Evolutionary conservation across 495 filamentous ascomycete species (phyloP).

Genomic region (Aspergillus bridgeri): DNA sequence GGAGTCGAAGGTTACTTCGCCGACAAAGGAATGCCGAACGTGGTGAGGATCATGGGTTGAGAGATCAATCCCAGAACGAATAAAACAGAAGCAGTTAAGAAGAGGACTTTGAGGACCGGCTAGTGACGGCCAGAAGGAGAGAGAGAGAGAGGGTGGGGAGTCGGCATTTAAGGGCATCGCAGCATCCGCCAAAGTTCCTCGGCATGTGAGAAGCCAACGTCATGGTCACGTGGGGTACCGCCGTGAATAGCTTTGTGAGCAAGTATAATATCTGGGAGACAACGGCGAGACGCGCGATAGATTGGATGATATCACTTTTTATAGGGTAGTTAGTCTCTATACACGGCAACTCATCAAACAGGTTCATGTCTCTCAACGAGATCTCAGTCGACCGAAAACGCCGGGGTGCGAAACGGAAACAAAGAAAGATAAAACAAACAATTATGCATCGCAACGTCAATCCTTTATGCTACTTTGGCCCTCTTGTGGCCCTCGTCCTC

Average conservation of each 20-base stretch:
- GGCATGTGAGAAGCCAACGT: conserved; percentile 46
- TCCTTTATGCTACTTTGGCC: conserved; percentile 30
- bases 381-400: conserved; percentile 12
- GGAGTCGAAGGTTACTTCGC: conserved; percentile 9
- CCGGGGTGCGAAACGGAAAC: conserved; percentile 19
- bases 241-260: no score
- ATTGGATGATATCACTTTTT: conserved; percentile 9
- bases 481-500: conserved; percentile 42
- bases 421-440: conserved; percentile 8
- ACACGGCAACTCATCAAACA: conserved; percentile 1
- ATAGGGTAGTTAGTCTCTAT: conserved; percentile 2
- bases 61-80: conserved; percentile 4
- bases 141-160: conserved; percentile 14
- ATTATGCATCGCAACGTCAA: conserved; percentile 6
- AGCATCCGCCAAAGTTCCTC: conserved; percentile 37
- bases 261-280: no score
- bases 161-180: conserved; percentile 26
- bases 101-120: conserved; percentile 4
- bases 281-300: background rate
- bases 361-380: conserved; percentile 3
- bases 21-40: conserved; percentile 14
- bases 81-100: conserved; percentile 12
- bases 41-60: conserved; percentile 13
- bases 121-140: background rate
- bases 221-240: conserved; percentile 37